Percentiles rank a stretch among this genome's conserved stretches.
These are phyloP conservation scores for Citrus hindsii DNA, from an alignment of 345 rosid genomes.

Conservation along the genomic window DNA sequence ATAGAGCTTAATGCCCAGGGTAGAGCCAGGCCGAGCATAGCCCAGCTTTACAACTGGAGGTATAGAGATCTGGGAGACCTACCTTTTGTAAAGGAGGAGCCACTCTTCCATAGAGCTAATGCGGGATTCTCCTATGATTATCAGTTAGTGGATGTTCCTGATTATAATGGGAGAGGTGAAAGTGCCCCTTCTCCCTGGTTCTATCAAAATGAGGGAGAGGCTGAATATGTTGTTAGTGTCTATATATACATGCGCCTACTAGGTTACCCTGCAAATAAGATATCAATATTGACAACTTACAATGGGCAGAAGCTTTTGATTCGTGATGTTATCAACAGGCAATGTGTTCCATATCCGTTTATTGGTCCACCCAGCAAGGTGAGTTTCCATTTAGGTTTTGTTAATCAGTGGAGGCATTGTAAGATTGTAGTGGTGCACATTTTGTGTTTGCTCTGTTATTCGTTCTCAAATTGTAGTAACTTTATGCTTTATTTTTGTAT, in stretches of 20 bases:
- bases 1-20: constrained; percentile 99
- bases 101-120: constrained; percentile 76
- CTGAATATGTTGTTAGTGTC: constrained; percentile 94
- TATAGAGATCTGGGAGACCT: constrained; percentile 97
- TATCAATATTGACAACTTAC: constrained; percentile 95
- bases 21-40: constrained; percentile 96
- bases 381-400: constrained; percentile 7
- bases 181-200: constrained; percentile 98
- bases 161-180: constrained; percentile 89
- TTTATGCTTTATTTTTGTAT: neutral
- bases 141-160: constrained; percentile 90
- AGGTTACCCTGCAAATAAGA: constrained; percentile 93
- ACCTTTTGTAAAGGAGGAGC: constrained; percentile 64
- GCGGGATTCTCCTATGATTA: constrained; percentile 91
- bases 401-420: neutral
- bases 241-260: constrained; percentile 94
- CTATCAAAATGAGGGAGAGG: constrained; percentile 98
- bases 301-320: constrained; percentile 97
- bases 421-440: neutral
- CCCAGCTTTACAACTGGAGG: constrained; percentile 95
- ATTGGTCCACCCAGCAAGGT: constrained; percentile 99
- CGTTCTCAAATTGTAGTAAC: neutral
- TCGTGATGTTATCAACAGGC: constrained; percentile 93
- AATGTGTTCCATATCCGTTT: constrained; percentile 77
- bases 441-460: neutral